Base-by-base conservation (phyloP, 2,329 filamentous ascomycete species). In the Hypocrella siamensis region DNA sequence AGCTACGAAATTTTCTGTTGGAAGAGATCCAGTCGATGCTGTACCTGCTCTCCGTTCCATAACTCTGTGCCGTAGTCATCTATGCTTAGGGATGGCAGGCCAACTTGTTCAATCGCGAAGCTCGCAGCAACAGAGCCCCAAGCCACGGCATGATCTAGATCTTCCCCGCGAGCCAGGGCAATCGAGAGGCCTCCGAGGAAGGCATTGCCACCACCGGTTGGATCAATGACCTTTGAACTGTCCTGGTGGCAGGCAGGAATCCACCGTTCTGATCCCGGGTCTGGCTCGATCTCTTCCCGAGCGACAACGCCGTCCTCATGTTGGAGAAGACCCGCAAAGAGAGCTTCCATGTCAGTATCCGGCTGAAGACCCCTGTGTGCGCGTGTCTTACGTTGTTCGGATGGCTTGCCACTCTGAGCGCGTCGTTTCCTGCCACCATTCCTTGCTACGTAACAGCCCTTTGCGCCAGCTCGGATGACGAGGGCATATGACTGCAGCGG, bases 51-150 rank as follows among this genome's bases (percentile, higher is more conserved):
- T 2, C 65, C 69, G 45, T 79, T 79, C 74, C 75, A 79, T 14
- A 58, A 65, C 52, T 79, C 74, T 16, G 45, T 41, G 5, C 61
- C 64, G 4, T 58, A 41, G 7, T 51, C 54, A 31, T 63, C 54
- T 30, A 46, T 45, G 2, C 49, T 57, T 10, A 85, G 46, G 1
- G 51, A 51, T 1, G 88, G 88, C 51, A 92, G 71, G 1, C 90
- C 88, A 32, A 93, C 75, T 53, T 98, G 90, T 56, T 98, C 86
- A 45, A 98, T 93, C 12, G 83, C 83, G 53, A 93, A 90, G 46
- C 85, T 86, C 6, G 90, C 88, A 3, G 84, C 79, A 5, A 96
- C 67, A 28, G 72, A 79, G 4, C 77, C 90, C 72, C 79, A 88
- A 0, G 71, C 63, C 5, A 80, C 75, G 5, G 84, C 85, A 44